Evolutionary conservation across 2,329 filamentous ascomycete species (phyloP).

Genomic region (Aspergillus eucalypticola): DNA sequence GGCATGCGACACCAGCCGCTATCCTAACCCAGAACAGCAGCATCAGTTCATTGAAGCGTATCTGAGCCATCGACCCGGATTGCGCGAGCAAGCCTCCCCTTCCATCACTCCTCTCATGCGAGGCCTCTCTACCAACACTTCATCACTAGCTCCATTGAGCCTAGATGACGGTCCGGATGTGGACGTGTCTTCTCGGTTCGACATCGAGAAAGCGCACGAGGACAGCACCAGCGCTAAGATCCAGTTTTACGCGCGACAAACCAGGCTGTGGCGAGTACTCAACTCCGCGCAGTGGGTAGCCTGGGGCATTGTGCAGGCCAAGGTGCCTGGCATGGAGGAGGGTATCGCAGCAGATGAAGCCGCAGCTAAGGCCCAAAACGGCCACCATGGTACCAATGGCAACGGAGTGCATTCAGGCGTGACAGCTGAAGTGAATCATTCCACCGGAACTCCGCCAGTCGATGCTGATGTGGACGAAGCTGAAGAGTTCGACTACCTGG

Average conservation of each 20-base stretch:
- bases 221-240: constrained; percentile 68
- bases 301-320: constrained; percentile 96
- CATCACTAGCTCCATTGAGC: constrained; percentile 66
- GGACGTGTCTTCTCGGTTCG: constrained; percentile 52
- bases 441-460: constrained; percentile 26
- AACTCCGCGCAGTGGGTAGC: constrained; percentile 91
- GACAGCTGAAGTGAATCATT: constrained; percentile 9
- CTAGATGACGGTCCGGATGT: constrained; percentile 68
- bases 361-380: constrained; percentile 21
- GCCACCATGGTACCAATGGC: constrained; percentile 7
- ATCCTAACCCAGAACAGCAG: constrained; percentile 80
- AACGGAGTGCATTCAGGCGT: constrained; percentile 11
- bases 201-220: constrained; percentile 64
- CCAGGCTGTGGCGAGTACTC: constrained; percentile 79
- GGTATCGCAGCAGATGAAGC: constrained; percentile 27
- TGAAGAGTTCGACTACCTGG: constrained; percentile 89
- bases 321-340: constrained; percentile 70
- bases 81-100: constrained; percentile 27
- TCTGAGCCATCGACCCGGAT: constrained; percentile 72
- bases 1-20: constrained; percentile 67
- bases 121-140: constrained; percentile 53
- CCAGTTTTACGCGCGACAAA: constrained; percentile 71
- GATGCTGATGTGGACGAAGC: constrained; percentile 58
- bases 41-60: constrained; percentile 83
- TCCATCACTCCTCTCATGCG: constrained; percentile 48